Evolutionary conservation across 2,329 filamentous ascomycete species (phyloP).

Genomic region (Chaetomium olivaceum): DNA sequence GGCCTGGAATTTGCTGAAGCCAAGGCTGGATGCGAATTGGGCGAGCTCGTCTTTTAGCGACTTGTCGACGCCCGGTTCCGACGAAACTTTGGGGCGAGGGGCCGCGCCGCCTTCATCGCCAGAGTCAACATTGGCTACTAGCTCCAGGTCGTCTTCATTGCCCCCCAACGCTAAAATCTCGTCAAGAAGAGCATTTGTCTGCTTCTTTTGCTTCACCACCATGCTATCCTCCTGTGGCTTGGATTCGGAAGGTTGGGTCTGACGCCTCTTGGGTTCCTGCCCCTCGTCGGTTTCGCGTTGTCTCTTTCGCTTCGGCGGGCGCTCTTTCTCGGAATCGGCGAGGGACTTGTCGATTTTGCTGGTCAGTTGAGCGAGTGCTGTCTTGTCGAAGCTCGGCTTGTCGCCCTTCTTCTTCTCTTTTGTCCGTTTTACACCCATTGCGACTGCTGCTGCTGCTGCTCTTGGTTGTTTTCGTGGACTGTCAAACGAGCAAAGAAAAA

Average conservation of each 20-base stretch:
- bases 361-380: slow-evolving; percentile 55
- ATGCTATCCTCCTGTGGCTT: slow-evolving; percentile 31
- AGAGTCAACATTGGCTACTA: slow-evolving; percentile 58
- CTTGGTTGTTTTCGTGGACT: neutral
- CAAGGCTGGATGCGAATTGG: slow-evolving; percentile 53
- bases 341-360: slow-evolving; percentile 58
- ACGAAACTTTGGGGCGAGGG: slow-evolving; percentile 31
- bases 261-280: slow-evolving; percentile 36
- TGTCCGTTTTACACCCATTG: slow-evolving; percentile 36
- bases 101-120: slow-evolving; percentile 48
- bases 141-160: slow-evolving; percentile 63
- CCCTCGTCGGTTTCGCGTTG: slow-evolving; percentile 37
- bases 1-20: slow-evolving; percentile 47
- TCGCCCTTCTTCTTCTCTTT: slow-evolving; percentile 40
- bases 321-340: slow-evolving; percentile 39
- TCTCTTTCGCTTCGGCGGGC: slow-evolving; percentile 48
- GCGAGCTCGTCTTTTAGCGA: slow-evolving; percentile 51
- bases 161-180: slow-evolving; percentile 67
- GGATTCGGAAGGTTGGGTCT: slow-evolving; percentile 34
- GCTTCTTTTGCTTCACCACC: slow-evolving; percentile 26
- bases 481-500: neutral
- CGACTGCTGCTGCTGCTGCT: neutral
- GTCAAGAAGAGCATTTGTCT: slow-evolving; percentile 48
- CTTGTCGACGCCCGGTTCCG: slow-evolving; percentile 34
- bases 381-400: slow-evolving; percentile 48